phyloP scores from a whole-genome alignment of 495 filamentous ascomycete genomes.

The Penicillium angulare region DNA sequence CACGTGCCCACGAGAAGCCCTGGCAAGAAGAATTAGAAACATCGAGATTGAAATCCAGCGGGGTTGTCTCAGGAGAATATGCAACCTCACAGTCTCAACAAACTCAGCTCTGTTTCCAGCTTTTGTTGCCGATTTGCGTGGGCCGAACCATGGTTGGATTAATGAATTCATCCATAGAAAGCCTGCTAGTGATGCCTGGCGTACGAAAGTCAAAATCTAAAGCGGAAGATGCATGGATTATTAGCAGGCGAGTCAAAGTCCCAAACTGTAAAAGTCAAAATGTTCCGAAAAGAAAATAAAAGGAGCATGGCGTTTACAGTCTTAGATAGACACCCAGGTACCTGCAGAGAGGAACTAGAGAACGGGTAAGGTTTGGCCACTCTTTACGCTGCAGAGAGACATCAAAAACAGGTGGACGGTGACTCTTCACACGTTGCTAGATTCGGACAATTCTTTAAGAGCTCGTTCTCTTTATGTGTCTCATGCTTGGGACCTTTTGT shows the following conservation, averaged over 20 bases:
- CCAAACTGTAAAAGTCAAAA: not conserved
- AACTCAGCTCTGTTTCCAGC: not conserved
- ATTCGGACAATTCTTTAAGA: constrained; percentile 21
- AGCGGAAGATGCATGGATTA: not conserved
- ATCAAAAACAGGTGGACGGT: not conserved
- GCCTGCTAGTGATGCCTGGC: not conserved
- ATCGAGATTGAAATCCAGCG: not conserved
- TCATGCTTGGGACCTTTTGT: not conserved
- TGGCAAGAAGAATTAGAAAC: not conserved
- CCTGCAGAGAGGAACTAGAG: constrained; percentile 14
- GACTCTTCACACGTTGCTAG: not conserved
- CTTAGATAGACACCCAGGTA: constrained; percentile 9
- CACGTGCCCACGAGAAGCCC: constrained; percentile 21
- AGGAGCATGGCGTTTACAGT: too few species aligned
- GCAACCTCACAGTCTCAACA: constrained; percentile 12
- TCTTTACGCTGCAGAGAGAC: not conserved
- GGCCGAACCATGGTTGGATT: constrained; percentile 16
- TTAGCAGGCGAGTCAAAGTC: constrained; percentile 1
- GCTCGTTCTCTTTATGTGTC: constrained; percentile 16
- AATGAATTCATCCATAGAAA: constrained; percentile 17
- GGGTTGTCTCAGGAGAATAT: constrained; percentile 14
- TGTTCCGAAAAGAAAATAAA: constrained; percentile 1
- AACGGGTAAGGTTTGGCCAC: not conserved
- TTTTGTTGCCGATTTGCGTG: constrained; percentile 8
- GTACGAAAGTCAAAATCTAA: constrained; percentile 12